Evolutionary conservation across 2,329 filamentous ascomycete species (phyloP), one percentile per base, ranked within the genome.

Genomic region (Sporothrix inflata): DNA sequence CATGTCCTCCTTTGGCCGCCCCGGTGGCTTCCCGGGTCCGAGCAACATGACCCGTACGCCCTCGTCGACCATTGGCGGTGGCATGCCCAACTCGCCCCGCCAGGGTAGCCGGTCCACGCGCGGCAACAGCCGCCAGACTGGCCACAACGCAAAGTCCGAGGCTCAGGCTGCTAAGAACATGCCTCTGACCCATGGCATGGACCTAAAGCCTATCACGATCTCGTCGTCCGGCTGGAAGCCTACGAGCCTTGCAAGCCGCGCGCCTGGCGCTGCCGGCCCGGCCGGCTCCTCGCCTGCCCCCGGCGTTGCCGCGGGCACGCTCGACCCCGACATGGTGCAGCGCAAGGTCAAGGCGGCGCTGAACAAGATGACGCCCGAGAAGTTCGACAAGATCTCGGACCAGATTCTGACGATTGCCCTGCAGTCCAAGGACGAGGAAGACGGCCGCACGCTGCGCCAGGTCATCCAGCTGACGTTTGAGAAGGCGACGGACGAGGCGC

Each of bases 281-380:
- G 80, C 82, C 51, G 80, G 82, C 72, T 78, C 83, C 71, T 82
- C 42, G 3, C 24, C 63, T 3, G 63, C n/a, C 19, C 42, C 65
- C 9, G 42, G 24, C 9, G 45, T 21, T 12, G 4, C 84, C 75
- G 80, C 84, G 9, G 84, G 85, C 68, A 87, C 93, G 77, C 88
- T 98, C 84, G 90, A 97, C 76, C 95, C 96, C 30, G 93, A 95
- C 78, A 90, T 96, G 86, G 96, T 99, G 73, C 96, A 99, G 85
- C 91, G 95, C 77, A 99, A 99, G 90, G 96, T 99, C 81, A 99
- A 99, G 90, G 92, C 94, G 75, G 93, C 93, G 74, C 86, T 99
- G 78, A 99, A 99, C 90, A 99, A 99, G 91, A 98, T 99, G 96
- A 98, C 96, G 0, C 96, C 96, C 0, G 96, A 99, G 84, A 99